Evolutionary conservation across 106 monocot species (phyloP).

Genomic region (Acorus gramineus): DNA sequence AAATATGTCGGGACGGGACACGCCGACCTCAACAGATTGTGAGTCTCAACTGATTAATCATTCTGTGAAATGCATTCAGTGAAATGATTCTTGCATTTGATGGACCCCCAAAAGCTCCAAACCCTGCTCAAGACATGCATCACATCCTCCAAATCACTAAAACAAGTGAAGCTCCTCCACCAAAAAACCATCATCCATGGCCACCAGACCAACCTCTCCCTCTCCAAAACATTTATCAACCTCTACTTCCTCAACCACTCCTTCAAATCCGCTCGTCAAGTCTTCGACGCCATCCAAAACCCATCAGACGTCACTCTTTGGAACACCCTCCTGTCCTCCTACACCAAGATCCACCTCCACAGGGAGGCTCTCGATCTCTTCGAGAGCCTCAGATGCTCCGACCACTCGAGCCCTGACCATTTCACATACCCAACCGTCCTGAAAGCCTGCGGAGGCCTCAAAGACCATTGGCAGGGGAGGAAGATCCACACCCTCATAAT

Average conservation of each 20-base stretch:
- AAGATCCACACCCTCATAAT: conserved; percentile 32
- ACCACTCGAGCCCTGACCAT: conserved; percentile 17
- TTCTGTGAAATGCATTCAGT: too few species aligned
- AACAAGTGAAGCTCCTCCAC: conserved; percentile 36
- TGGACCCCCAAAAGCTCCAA: conserved; percentile 27
- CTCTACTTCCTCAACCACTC: conserved; percentile 43
- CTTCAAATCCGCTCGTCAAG: conserved; percentile 20
- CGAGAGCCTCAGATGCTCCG: conserved; percentile 8
- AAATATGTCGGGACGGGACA: conserved; percentile 88
- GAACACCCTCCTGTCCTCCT: conserved; percentile 43
- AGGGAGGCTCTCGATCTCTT: conserved; percentile 28
- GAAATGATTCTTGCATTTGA: not conserved
- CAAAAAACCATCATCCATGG: conserved; percentile 36
- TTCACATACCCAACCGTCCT: conserved; percentile 61
- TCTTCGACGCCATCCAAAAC: conserved; percentile 20
- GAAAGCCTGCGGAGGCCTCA: conserved; percentile 31
- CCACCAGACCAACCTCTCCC: conserved; percentile 6
- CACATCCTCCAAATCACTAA: conserved; percentile 13
- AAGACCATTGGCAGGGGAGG: conserved; percentile 11
- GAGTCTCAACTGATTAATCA: too few species aligned
- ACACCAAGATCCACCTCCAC: conserved; percentile 37
- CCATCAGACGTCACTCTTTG: conserved; percentile 27
- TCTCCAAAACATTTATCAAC: conserved; percentile 29
- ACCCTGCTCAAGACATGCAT: conserved; percentile 25
- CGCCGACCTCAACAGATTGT: conserved; percentile 74